Conservation (phyloP, 805 yeast genomes). For the Kazachstania taianensis region DNA sequence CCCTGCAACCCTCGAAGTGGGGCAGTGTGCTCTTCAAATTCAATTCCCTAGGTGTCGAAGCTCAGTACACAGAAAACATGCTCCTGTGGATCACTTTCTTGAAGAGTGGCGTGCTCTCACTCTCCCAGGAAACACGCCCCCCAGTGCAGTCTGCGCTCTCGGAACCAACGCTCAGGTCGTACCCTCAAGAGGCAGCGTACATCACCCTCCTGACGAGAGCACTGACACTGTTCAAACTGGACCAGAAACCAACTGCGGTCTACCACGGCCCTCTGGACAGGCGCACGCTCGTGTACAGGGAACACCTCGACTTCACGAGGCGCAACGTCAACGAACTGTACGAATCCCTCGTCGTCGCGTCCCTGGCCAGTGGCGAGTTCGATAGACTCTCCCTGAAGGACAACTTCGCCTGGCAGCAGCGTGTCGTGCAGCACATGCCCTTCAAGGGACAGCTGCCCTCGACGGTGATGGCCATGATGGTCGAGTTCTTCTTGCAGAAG, state of each 20-base stretch:
- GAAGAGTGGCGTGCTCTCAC: constrained; percentile 34
- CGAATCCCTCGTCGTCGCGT: constrained; percentile 42
- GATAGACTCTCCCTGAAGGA: constrained; percentile 37
- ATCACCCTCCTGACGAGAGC: constrained; percentile 40
- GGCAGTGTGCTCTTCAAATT: constrained; percentile 38
- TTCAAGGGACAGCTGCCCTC: constrained; percentile 47
- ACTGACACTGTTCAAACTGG: constrained; percentile 36
- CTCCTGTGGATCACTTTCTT: constrained; percentile 40
- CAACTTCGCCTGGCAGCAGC: constrained; percentile 46
- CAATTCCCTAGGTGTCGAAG: constrained; percentile 23
- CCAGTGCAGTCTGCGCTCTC: constrained; percentile 23
- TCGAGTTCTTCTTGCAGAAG: constrained; percentile 28
- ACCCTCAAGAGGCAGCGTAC: constrained; percentile 30
- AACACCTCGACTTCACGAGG: constrained; percentile 46
- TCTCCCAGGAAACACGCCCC: constrained; percentile 28
- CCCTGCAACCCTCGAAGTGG: constrained; percentile 38
- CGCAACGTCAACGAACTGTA: constrained; percentile 43
- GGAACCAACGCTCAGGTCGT: constrained; percentile 33
- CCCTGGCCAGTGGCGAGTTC: constrained; percentile 46
- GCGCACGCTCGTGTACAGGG: constrained; percentile 54
- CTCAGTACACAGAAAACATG: constrained; percentile 32
- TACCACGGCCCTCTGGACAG: constrained; percentile 66
- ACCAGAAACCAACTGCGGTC: constrained; percentile 39
- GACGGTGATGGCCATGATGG: constrained; percentile 44
- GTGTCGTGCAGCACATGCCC: constrained; percentile 48